Evolutionary conservation across 2,329 filamentous ascomycete genomes (phyloP).

Genomic region (Chaetomium olivaceum): DNA sequence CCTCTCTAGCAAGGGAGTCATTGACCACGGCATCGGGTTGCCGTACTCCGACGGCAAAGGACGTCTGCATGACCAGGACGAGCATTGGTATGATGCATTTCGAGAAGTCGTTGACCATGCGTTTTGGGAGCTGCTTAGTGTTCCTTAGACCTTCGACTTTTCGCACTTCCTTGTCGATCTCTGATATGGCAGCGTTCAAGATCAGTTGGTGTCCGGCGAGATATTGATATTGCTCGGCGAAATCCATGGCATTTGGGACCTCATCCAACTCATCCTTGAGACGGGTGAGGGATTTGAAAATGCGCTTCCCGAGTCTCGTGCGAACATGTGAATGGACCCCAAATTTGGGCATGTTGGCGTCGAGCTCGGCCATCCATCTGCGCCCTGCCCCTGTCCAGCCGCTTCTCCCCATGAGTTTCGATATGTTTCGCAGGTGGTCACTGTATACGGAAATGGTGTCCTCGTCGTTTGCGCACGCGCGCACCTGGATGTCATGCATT

Average conservation of each 20-base stretch:
- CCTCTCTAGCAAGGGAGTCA: not conserved
- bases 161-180: not conserved
- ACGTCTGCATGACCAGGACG: constrained; percentile 17
- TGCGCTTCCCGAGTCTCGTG: not conserved
- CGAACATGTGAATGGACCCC: not conserved
- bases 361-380: constrained; percentile 1
- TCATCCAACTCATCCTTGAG: constrained; percentile 14
- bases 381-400: constrained; percentile 21
- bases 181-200: constrained; percentile 7
- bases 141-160: not conserved
- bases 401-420: constrained; percentile 9
- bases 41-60: constrained; percentile 11
- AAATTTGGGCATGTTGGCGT: not conserved
- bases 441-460: constrained; percentile 7
- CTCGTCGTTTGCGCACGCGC: not conserved
- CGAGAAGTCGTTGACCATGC: constrained; percentile 10
- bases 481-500: not conserved
- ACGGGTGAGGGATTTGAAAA: not conserved
- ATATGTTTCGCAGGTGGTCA: constrained; percentile 13
- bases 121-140: not conserved
- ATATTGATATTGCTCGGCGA: not conserved
- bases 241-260: constrained; percentile 9
- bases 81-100: constrained; percentile 23
- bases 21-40: constrained; percentile 5
- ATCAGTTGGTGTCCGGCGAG: not conserved